Base-by-base conservation (phyloP, 139 green algal genomes). In the Chlorokybus atmophyticus region DNA sequence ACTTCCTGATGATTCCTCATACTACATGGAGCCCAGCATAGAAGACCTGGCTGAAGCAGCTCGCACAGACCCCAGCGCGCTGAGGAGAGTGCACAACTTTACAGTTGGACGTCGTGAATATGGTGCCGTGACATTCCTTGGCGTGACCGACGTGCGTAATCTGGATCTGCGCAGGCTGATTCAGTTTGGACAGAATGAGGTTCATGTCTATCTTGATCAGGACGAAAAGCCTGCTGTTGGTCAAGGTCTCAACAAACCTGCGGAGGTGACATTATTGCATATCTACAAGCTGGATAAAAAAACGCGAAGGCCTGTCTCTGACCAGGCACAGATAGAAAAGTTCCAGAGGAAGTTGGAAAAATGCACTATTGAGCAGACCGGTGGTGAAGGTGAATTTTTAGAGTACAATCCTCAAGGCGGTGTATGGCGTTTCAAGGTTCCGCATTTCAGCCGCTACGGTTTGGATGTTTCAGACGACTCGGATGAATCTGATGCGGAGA, bases 361-460 rank as follows among this genome's bases (percentile, higher is more conserved):
- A 65, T 82, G 63, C 71, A 67, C 57, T 69, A 55, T 72, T 3
- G 62, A 75, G 44, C 83, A 88, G 30, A 60, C 53, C 7, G 7
- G 4, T 5, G 29, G 30, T 68, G 79, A 70, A 3, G 83, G 81
- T 3, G 63, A 71, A n/a, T 92, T 94, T 56, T 50, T 94, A 19
- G 69, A 42, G 1, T 95, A 93, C 53, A 68, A 87, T 41, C 27
- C 71, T 0, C 59, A 78, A 4, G 73, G 53, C 8, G 86, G 83
- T 29, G 76, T 79, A 2, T 95, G 86, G 86, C 66, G 60, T 27
- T 94, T 95, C 61, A 61, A 82, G 55, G 86, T 94, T n/a, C 81
- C 95, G 50, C 87, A 95, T 71, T 95, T 95, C 62, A 87, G 76
- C 66, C 77, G 74, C 40, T 94, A 94, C 51, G 86, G 81, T 4